Evolutionary conservation across 108 stramenopile species (phyloP).

Genomic region (Nitzschia inconspicua): DNA sequence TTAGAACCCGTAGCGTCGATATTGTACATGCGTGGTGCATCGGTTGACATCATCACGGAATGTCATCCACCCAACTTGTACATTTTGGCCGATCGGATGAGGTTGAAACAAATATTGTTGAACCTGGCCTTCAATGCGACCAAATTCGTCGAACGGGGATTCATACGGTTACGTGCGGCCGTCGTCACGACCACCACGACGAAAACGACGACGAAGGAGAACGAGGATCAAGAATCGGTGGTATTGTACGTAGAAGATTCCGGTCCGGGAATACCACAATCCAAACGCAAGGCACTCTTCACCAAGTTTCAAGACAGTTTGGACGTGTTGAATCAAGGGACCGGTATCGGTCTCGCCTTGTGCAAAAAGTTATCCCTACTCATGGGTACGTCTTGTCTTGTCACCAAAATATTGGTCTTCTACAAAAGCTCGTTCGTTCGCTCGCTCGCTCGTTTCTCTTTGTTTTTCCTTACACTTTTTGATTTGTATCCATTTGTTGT

Average conservation of each 20-base stretch:
- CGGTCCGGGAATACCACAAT: slow-evolving; percentile 34
- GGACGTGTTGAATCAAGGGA: slow-evolving; percentile 32
- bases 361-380: slow-evolving; percentile 13
- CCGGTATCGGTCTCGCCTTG: slow-evolving; percentile 30
- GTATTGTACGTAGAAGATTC: slow-evolving; percentile 41
- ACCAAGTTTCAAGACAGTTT: slow-evolving; percentile 17
- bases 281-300: slow-evolving; percentile 19
- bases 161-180: slow-evolving; percentile 22
- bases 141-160: slow-evolving; percentile 34
- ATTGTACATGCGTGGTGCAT: slow-evolving; percentile 3
- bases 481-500: too few species aligned
- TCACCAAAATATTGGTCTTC: too few species aligned
- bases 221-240: too few species aligned
- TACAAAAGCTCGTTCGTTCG: too few species aligned
- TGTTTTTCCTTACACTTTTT: too few species aligned
- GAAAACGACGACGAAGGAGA: too few species aligned
- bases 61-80: slow-evolving; percentile 17
- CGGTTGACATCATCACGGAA: slow-evolving; percentile 5
- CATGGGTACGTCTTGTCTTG: too few species aligned
- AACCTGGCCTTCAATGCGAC: slow-evolving; percentile 19
- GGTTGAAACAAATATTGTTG: slow-evolving; percentile 31
- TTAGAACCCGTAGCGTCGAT: slow-evolving; percentile 17
- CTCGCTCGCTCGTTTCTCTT: too few species aligned
- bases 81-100: slow-evolving; percentile 17
- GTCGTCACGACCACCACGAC: too few species aligned